These are phyloP conservation scores for Kregervanrija fluxuum DNA, from an alignment of 805 yeast species.

Conservation along the genomic window DNA sequence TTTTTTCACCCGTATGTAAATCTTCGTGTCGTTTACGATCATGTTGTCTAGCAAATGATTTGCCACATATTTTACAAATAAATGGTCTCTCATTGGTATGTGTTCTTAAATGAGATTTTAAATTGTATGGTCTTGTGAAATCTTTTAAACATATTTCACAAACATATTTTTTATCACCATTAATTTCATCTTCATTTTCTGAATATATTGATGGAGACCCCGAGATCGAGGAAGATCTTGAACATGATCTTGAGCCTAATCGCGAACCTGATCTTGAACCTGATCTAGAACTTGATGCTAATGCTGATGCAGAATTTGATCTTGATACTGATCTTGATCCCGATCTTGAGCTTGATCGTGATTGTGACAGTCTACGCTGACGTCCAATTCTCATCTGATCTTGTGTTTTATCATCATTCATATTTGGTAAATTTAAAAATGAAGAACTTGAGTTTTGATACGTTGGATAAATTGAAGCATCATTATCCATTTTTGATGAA, in stretches of 20 bases:
- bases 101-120: constrained; percentile 85
- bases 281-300: constrained; percentile 8
- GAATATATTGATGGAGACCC: constrained; percentile 5
- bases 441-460: not conserved
- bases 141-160: constrained; percentile 81
- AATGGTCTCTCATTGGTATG: constrained; percentile 83
- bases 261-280: constrained; percentile 20
- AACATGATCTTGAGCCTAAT: constrained; percentile 9
- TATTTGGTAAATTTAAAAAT: not conserved
- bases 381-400: constrained; percentile 33
- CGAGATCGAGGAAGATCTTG: constrained; percentile 4
- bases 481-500: not conserved
- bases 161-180: constrained; percentile 67
- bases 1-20: constrained; percentile 69
- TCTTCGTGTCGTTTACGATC: constrained; percentile 73
- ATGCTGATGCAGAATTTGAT: not conserved
- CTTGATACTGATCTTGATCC: constrained; percentile 12
- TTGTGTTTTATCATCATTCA: constrained; percentile 8
- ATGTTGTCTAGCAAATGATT: constrained; percentile 76
- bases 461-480: not conserved
- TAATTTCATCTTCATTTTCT: constrained; percentile 36
- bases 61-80: constrained; percentile 65
- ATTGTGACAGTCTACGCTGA: constrained; percentile 25
- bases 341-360: constrained; percentile 30
- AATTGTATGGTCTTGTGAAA: constrained; percentile 88